phyloP scores from a whole-genome alignment of 768 basidiomycete species.

The Mycena venus region DNA sequence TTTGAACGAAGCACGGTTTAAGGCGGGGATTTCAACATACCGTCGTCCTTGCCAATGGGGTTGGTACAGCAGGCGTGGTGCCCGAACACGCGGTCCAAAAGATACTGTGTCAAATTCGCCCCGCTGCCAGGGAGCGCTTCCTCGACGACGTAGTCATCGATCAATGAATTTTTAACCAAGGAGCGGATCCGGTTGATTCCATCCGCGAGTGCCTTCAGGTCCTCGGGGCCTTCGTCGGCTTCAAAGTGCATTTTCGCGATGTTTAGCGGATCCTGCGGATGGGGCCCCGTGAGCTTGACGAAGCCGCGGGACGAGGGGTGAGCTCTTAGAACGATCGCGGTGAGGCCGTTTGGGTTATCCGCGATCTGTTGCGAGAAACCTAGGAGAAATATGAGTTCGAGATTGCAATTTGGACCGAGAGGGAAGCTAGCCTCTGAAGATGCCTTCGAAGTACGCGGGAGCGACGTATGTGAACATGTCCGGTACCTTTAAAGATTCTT shows the following conservation, averaged over 20 bases:
- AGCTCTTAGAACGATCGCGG: slow-evolving; percentile 43
- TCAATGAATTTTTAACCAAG: slow-evolving; percentile 32
- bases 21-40: slow-evolving; percentile 26
- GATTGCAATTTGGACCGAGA: neutral
- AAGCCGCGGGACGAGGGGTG: slow-evolving; percentile 47
- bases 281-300: slow-evolving; percentile 46
- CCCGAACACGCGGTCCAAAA: slow-evolving; percentile 43
- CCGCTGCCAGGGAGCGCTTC: slow-evolving; percentile 40
- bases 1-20: neutral
- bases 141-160: slow-evolving; percentile 34
- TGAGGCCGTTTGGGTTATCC: slow-evolving; percentile 39
- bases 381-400: neutral
- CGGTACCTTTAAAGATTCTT: slow-evolving; percentile 35
- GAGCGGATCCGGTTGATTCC: slow-evolving; percentile 41
- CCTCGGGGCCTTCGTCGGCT: slow-evolving; percentile 35
- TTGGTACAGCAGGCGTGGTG: slow-evolving; percentile 50
- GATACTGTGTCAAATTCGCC: slow-evolving; percentile 41
- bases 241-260: slow-evolving; percentile 48
- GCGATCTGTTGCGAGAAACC: slow-evolving; percentile 36
- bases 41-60: slow-evolving; percentile 41
- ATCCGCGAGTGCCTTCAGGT: slow-evolving; percentile 42
- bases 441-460: slow-evolving; percentile 43
- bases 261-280: slow-evolving; percentile 45
- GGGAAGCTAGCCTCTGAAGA: slow-evolving; percentile 38
- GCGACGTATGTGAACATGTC: slow-evolving; percentile 44